These are phyloP conservation scores for Lotmaria passim DNA, from an alignment of 208 protist genomes.

Conservation along the genomic window DNA sequence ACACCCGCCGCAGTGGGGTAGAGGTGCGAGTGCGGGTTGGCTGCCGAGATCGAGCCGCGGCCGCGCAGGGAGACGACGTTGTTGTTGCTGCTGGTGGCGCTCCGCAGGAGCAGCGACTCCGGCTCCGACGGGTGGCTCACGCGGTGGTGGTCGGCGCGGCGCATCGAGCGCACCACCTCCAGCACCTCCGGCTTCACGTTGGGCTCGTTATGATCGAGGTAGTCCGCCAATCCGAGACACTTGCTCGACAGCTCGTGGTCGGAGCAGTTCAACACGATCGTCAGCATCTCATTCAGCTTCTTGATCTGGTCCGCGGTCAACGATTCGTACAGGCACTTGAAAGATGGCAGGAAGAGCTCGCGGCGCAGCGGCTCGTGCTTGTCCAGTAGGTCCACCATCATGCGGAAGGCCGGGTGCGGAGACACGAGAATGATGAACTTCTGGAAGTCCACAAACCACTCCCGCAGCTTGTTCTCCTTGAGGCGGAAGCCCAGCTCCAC, in stretches of 20 bases:
- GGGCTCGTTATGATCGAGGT: conserved; percentile 89
- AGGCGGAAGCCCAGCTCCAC: conserved; percentile 77
- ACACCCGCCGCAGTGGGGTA: conserved; percentile 9
- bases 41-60: conserved; percentile 2
- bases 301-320: conserved; percentile 86
- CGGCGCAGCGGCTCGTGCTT: conserved; percentile 91
- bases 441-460: conserved; percentile 91
- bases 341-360: conserved; percentile 89
- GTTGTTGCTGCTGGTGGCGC: conserved; percentile 39
- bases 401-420: conserved; percentile 86
- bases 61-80: conserved; percentile 16
- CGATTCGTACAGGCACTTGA: conserved; percentile 90
- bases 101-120: conserved; percentile 35
- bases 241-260: conserved; percentile 86
- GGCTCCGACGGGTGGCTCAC: conserved; percentile 39
- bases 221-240: conserved; percentile 87
- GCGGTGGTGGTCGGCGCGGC: conserved; percentile 52
- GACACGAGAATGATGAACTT: conserved; percentile 90
- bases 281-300: conserved; percentile 87
- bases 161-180: conserved; percentile 60
- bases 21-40: conserved; percentile 13
- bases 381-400: conserved; percentile 91
- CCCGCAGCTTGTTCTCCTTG: conserved; percentile 82
- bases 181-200: conserved; percentile 74
- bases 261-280: conserved; percentile 73